Evolutionary conservation across 495 filamentous ascomycete species (phyloP).

Genomic region (Neurospora hispaniola): DNA sequence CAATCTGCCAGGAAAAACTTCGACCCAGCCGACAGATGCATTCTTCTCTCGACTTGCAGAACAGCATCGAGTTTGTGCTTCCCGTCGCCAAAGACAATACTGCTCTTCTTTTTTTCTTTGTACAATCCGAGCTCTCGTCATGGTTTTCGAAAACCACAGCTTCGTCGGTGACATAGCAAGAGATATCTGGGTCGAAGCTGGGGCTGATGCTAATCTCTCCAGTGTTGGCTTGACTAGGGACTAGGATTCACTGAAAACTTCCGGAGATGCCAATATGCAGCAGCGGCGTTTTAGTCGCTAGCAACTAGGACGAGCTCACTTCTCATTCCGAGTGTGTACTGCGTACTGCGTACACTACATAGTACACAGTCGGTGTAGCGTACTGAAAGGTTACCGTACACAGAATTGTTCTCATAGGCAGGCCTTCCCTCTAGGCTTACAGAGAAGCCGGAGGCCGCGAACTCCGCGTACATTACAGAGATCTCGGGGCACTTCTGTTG

Average conservation of each 20-base stretch:
- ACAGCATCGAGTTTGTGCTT: not conserved
- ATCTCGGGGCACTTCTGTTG: not conserved
- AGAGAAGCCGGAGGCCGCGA: not conserved
- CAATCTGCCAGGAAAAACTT: constrained; percentile 8
- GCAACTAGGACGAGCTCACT: not conserved
- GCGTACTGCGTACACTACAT: too few relatives aligned
- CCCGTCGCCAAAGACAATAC: not conserved
- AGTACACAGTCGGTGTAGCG: not conserved
- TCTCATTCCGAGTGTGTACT: not conserved
- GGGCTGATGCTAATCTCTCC: not conserved
- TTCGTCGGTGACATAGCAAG: not conserved
- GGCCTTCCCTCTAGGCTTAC: not conserved
- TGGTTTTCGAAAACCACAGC: not conserved
- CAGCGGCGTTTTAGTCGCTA: not conserved
- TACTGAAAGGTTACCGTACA: not conserved
- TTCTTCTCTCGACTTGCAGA: not conserved
- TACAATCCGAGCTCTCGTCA: not conserved
- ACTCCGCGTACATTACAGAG: not conserved
- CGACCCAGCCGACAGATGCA: constrained; percentile 2
- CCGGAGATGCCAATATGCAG: not conserved
- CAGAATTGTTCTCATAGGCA: not conserved
- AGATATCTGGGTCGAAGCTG: not conserved
- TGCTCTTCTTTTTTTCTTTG: not conserved
- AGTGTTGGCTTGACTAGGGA: not conserved
- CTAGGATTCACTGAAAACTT: not conserved